These are phyloP conservation scores for Pistacia vera DNA, from an alignment of 345 rosid genomes.

Conservation along the genomic window DNA sequence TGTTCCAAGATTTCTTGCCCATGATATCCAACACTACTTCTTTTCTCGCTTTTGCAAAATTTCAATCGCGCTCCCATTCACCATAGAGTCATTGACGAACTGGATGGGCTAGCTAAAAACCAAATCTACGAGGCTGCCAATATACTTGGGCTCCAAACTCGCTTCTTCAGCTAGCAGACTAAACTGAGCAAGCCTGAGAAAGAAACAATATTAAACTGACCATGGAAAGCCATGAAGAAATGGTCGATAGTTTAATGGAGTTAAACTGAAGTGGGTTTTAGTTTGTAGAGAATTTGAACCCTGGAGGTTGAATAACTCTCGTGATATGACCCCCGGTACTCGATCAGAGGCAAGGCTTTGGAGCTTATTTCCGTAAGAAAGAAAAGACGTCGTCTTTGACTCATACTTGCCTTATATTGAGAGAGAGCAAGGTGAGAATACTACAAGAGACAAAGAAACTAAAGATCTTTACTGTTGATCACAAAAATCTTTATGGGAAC, in stretches of 20 bases:
- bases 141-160: constrained; percentile 41
- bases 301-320: constrained; percentile 21
- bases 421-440: constrained; percentile 29
- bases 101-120: constrained; percentile 45
- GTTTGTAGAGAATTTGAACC: constrained; percentile 47
- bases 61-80: no score
- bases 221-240: constrained; percentile 57
- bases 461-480: constrained; percentile 52
- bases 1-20: constrained; percentile 48
- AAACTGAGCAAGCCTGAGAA: constrained; percentile 59
- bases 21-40: constrained; percentile 36
- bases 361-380: constrained; percentile 59
- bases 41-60: constrained; percentile 26
- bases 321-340: constrained; percentile 26
- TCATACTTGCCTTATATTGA: constrained; percentile 56
- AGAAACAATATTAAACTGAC: constrained; percentile 47
- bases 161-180: constrained; percentile 38
- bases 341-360: constrained; percentile 44
- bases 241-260: constrained; percentile 50
- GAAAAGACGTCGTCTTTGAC: constrained; percentile 48
- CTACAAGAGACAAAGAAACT: constrained; percentile 49
- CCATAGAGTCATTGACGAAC: constrained; percentile 49
- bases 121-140: constrained; percentile 50
- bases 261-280: constrained; percentile 54
- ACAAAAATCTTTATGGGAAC: constrained; percentile 39